phyloP scores from a whole-genome alignment of 2,329 filamentous ascomycete species.

The Orbilia brochopaga region DNA sequence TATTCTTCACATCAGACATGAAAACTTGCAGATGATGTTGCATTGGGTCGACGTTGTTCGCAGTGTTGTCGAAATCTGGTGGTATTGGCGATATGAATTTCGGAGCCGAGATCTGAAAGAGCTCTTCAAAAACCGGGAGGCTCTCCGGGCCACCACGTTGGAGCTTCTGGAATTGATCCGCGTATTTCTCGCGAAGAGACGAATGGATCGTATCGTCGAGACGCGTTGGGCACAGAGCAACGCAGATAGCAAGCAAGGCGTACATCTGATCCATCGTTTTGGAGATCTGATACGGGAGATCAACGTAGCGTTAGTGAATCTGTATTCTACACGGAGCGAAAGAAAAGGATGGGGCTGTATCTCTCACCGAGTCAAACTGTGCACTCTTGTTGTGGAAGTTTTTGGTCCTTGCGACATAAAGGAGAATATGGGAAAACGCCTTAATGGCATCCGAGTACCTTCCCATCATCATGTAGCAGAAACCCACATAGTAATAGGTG shows the following conservation, averaged over 20 bases:
- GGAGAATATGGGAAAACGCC: slow-evolving; percentile 99
- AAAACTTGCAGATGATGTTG: slow-evolving; percentile 98
- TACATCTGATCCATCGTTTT: slow-evolving; percentile 99
- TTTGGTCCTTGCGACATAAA: slow-evolving; percentile 98
- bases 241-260: slow-evolving; percentile 96
- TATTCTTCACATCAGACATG: slow-evolving; percentile 99
- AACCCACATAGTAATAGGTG: slow-evolving; percentile 94
- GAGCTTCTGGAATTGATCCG: slow-evolving; percentile 94
- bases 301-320: background rate
- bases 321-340: no score
- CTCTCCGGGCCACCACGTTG: slow-evolving; percentile 95
- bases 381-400: slow-evolving; percentile 98
- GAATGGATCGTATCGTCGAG: slow-evolving; percentile 99
- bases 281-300: slow-evolving; percentile 66
- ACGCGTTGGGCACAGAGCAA: slow-evolving; percentile 94
- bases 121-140: slow-evolving; percentile 95
- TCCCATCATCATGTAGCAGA: slow-evolving; percentile 99
- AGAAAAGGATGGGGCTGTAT: background rate
- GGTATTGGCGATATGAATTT: slow-evolving; percentile 99
- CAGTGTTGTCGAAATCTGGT: slow-evolving; percentile 96
- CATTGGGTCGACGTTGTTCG: slow-evolving; percentile 92
- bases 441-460: slow-evolving; percentile 98
- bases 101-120: slow-evolving; percentile 96
- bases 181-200: slow-evolving; percentile 97
- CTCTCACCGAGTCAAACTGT: slow-evolving; percentile 78